Evolutionary conservation across 1,284 basidiomycete genomes (phyloP), one percentile per base, ranked within the genome.

Genomic region (Inonotus obliquus): DNA sequence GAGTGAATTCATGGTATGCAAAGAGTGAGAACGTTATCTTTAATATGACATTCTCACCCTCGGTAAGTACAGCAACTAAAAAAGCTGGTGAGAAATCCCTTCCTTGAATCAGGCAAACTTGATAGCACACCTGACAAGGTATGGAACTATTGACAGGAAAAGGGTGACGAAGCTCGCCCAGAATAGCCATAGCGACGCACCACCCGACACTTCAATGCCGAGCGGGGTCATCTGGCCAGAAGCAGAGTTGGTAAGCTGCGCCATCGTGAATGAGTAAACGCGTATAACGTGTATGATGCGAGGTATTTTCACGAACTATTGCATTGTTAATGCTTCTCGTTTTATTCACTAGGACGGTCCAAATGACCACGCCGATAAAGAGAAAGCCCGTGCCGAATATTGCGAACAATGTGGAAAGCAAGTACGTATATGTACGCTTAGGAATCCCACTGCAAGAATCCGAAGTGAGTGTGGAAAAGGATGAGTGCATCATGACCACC

Each of bases 91-190:
- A 25, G 19, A 25, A 27, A 23, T 11, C 13, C 7, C 47, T 49
- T 32, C 32, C 23, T 19, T 51, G 37, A 25, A 0, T 44, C 49
- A 10, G 19, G 11, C 4, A 17, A 49, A 48, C 21, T 38, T n/a
- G 57, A 37, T 17, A 9, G 19, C 57, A 56, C 25, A 78, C 76
- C 83, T 89, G 67, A 90, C 79, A 79, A 89, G 80, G 69, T 91
- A 91, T 6, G 89, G 89, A 55, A 88, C 70, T 56, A 85, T 76
- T 1, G 89, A 89, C 37, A 79, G 76, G 45, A 83, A 72, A 41
- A 90, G 75, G 69, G 80, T 82, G 32, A 79, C 86, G 70, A 87
- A 89, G 4, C 87, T 81, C 2, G 85, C 85, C 89, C 89, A 91
- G 27, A 82, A 75, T 49, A 91, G 73, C 71, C 78, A 84, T 48